Base-by-base conservation (phyloP, 1,284 basidiomycete genomes). In the Schizophyllum amplum region DNA sequence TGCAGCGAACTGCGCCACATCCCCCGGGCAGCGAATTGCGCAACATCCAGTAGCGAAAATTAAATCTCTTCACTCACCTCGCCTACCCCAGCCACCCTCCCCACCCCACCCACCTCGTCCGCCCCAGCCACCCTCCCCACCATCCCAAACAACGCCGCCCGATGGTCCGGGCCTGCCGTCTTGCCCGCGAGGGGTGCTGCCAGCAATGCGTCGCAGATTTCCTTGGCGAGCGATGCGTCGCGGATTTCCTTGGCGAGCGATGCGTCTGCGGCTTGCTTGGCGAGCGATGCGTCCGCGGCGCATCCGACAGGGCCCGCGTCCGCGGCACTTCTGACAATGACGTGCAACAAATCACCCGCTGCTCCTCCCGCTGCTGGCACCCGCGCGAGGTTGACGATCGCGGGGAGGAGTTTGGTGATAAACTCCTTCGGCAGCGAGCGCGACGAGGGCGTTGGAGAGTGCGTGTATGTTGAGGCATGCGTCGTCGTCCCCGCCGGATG, bases 81-180 rank as follows among this genome's bases (percentile, higher is more conserved):
- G 59, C 59, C 9, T 57, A 58, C 20, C 58, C 58, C 0, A 57
- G 47, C 47, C 47, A n/a, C 22, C 22, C 47, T n/a, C 5, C 47
- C 13, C 48, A 24, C 20, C 48, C 20, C 21, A 50, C 21, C 13
- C 20, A 11, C 48, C 48, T 50, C 64, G 1, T 72, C 62, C 2
- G 82, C 79, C 1, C 86, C 77, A 1, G 75, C 71, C 4, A 95
- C 62, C 33, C 67, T 70, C 2, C 77, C 70, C 1, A 93, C 76
- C 83, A 97, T 92, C 6, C 81, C 79, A 70, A 91, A 94, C 9
- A 98, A 74, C 0, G 86, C 77, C 5, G 84, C 71, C n/a, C 94
- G 86, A 67, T 98, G 92, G 59, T 95, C 94, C 2, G 90, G 80
- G 1, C 91, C 91, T 0, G 86, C 75, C 0, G 92, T 91, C 74